phyloP scores from a whole-genome alignment of 2,329 filamentous ascomycete genomes.

The Aspergillus pseudonomiae region DNA sequence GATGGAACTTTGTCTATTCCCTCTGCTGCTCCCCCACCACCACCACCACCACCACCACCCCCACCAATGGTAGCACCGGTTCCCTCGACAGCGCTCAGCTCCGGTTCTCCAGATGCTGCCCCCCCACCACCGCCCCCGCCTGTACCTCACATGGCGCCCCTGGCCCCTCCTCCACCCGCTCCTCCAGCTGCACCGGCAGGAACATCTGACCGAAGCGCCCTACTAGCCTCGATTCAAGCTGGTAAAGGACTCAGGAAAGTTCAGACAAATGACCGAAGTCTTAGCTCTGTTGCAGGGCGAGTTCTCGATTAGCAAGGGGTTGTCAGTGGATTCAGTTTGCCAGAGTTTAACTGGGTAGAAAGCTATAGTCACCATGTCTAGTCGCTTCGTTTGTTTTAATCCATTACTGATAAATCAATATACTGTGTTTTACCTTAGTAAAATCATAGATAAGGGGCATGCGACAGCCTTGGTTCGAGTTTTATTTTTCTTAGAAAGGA shows the following conservation, averaged over 20 bases:
- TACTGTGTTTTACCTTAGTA: background rate
- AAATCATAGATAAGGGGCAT: background rate
- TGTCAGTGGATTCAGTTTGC: background rate
- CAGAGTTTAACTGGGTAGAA: background rate
- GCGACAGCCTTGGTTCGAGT: background rate
- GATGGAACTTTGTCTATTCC: conserved; percentile 29
- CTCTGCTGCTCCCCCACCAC: conserved; percentile 34
- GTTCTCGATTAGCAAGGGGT: conserved; percentile 54
- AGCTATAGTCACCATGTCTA: background rate
- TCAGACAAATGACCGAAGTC: conserved; percentile 83
- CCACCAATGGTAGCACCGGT: conserved; percentile 41
- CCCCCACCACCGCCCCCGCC: conserved; percentile 50
- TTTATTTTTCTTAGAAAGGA: background rate
- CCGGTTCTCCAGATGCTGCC: conserved; percentile 39
- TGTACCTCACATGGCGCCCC: conserved; percentile 39
- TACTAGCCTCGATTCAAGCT: conserved; percentile 81
- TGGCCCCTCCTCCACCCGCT: conserved; percentile 41
- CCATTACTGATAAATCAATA: background rate
- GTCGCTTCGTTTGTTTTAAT: background rate
- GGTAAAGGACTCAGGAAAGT: conserved; percentile 84
- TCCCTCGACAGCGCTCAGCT: conserved; percentile 19
- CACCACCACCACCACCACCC: conserved; percentile 40
- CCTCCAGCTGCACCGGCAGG: conserved; percentile 41
- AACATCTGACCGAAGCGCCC: conserved; percentile 54
- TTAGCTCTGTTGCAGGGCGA: conserved; percentile 71